A percentile compares a stretch with the other conserved stretches of the same genome.
phyloP scores from a whole-genome alignment of 345 rosid genomes.

The Anacardium occidentale region DNA sequence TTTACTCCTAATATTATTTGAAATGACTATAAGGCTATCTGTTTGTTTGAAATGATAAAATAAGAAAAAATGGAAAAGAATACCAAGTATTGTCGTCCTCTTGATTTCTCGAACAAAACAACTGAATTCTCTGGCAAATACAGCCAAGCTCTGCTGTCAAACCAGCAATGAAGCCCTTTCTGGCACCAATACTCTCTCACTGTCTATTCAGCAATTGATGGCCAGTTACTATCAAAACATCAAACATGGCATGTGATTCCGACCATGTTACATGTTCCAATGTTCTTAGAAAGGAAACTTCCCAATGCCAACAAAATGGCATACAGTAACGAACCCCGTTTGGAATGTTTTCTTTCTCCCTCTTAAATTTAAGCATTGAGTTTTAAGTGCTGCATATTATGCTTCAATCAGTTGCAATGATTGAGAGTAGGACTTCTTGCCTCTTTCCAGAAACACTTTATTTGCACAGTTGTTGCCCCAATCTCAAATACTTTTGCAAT shows the following conservation, averaged over 20 bases:
- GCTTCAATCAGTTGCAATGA: background rate
- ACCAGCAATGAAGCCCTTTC: slow-evolving; percentile 22
- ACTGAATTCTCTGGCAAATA: background rate
- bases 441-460: no score
- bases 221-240: background rate
- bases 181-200: slow-evolving; percentile 9
- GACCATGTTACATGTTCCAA: background rate
- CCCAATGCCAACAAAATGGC: background rate
- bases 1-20: background rate
- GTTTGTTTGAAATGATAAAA: background rate
- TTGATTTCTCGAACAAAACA: background rate
- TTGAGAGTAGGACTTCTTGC: background rate
- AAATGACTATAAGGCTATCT: background rate
- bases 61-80: background rate
- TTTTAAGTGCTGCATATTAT: background rate
- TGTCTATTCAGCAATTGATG: background rate
- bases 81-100: background rate
- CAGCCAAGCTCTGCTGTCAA: slow-evolving; percentile 18
- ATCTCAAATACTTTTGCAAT: no score
- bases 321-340: background rate
- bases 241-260: slow-evolving; percentile 2
- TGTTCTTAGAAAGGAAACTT: background rate
- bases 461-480: no score
- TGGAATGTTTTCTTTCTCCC: background rate
- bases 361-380: background rate